Evolutionary conservation across 2,329 filamentous ascomycete species (phyloP).

Genomic region (Microcyclospora tardicrescens): DNA sequence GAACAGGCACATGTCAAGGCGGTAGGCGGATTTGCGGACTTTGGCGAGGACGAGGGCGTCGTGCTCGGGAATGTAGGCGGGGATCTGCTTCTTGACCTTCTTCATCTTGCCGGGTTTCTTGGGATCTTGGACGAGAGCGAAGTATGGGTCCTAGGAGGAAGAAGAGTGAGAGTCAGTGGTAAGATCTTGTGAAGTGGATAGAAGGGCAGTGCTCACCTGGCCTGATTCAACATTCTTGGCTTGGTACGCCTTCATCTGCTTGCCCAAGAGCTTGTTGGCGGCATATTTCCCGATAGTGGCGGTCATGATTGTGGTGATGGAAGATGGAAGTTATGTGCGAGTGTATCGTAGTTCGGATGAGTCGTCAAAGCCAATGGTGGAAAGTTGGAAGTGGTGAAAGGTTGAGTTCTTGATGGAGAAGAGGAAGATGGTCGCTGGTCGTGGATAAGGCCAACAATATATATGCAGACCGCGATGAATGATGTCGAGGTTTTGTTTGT

Average conservation of each 20-base stretch:
- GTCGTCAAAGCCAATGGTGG: no score
- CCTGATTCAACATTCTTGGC: conserved; percentile 28
- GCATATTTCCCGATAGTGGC: conserved; percentile 35
- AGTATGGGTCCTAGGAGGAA: conserved; percentile 65
- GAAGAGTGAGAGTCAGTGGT: conserved; percentile 4
- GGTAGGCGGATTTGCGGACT: conserved; percentile 74
- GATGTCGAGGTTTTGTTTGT: no score
- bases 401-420: no score
- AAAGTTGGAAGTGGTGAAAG: no score
- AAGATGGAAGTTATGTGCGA: background rate
- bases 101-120: conserved; percentile 60
- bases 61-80: conserved; percentile 67
- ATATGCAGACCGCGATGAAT: no score
- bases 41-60: conserved; percentile 73
- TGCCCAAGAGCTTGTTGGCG: conserved; percentile 35
- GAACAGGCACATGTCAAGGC: conserved; percentile 73
- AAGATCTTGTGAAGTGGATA: conserved; percentile 1
- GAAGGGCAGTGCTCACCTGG: conserved; percentile 24
- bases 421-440: no score
- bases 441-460: no score
- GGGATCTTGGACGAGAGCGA: conserved; percentile 66
- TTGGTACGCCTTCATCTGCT: conserved; percentile 36
- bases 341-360: no score
- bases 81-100: conserved; percentile 74
- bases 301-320: conserved; percentile 26